phyloP scores from a whole-genome alignment of 2,329 filamentous ascomycete species.

The Trematosphaeria pertusa region DNA sequence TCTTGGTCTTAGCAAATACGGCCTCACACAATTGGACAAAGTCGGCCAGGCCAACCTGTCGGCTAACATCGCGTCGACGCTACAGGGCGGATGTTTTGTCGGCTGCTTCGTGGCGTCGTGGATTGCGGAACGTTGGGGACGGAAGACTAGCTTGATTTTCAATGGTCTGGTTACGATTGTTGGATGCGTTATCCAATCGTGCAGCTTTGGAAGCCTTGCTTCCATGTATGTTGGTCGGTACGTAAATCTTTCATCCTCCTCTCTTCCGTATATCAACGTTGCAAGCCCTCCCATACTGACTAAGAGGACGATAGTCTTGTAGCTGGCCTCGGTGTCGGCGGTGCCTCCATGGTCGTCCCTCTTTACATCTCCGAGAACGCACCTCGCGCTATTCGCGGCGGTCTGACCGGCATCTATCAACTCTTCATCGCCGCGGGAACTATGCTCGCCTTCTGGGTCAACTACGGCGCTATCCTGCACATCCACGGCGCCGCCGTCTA shows the following conservation, averaged over 20 bases:
- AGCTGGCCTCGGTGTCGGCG: conserved; percentile 60
- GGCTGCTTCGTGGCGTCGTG: conserved; percentile 67
- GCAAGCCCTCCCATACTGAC: conserved; percentile 13
- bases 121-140: conserved; percentile 63
- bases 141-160: conserved; percentile 62
- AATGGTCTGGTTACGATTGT: conserved; percentile 65
- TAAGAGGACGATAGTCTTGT: conserved; percentile 51
- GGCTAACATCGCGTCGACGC: conserved; percentile 74
- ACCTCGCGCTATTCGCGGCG: conserved; percentile 65
- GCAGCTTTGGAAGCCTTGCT: conserved; percentile 65
- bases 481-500: conserved; percentile 59
- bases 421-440: conserved; percentile 62
- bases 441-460: conserved; percentile 63
- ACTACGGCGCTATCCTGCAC: conserved; percentile 59
- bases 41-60: conserved; percentile 61
- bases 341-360: conserved; percentile 64
- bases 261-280: not conserved
- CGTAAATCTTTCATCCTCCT: conserved; percentile 19
- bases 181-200: conserved; percentile 70
- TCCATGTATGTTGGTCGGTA: conserved; percentile 71
- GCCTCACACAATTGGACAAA: conserved; percentile 51
- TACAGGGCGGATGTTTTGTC: conserved; percentile 72
- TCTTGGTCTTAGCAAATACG: conserved; percentile 56
- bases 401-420: conserved; percentile 67
- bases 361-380: conserved; percentile 68